These are phyloP conservation scores for Sisymbrium irio DNA, from an alignment of 345 rosid genomes.

Conservation along the genomic window DNA sequence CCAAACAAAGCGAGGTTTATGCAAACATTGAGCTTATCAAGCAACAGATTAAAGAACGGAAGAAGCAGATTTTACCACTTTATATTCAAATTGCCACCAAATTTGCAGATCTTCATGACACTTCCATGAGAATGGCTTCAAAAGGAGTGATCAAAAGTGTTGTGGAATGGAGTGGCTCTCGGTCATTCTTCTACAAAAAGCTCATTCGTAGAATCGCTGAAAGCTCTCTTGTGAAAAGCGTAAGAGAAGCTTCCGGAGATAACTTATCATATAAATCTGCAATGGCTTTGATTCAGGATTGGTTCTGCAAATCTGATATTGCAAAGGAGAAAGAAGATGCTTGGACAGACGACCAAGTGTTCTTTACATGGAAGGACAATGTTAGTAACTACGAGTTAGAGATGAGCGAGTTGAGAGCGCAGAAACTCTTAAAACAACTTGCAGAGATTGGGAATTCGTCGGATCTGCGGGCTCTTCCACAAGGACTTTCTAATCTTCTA, in stretches of 20 bases:
- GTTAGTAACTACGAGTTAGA: constrained; percentile 53
- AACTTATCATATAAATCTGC: constrained; percentile 65
- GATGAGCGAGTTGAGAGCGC: constrained; percentile 67
- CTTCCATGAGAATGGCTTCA: constrained; percentile 90
- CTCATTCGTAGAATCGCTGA: constrained; percentile 73
- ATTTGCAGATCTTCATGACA: constrained; percentile 95
- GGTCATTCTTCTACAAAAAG: constrained; percentile 70
- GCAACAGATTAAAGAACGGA: constrained; percentile 71
- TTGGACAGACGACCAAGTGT: constrained; percentile 78
- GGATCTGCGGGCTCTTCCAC: constrained; percentile 83
- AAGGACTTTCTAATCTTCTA: constrained; percentile 80
- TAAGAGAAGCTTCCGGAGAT: constrained; percentile 68
- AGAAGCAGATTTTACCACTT: constrained; percentile 82
- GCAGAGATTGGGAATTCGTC: constrained; percentile 66
- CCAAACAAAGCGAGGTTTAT: constrained; percentile 46
- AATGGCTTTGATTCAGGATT: constrained; percentile 57
- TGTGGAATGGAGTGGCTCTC: constrained; percentile 76
- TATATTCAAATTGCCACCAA: constrained; percentile 92
- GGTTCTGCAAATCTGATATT: constrained; percentile 69
- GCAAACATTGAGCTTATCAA: constrained; percentile 51
- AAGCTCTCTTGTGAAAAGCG: constrained; percentile 56
- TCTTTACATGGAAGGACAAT: constrained; percentile 79
- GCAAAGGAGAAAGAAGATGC: constrained; percentile 57
- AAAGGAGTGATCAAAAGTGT: constrained; percentile 92
- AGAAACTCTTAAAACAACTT: constrained; percentile 68